Evolutionary conservation across 805 yeast species (phyloP), one percentile per base, ranked within the genome.

Genomic region (Pichia exigua): DNA sequence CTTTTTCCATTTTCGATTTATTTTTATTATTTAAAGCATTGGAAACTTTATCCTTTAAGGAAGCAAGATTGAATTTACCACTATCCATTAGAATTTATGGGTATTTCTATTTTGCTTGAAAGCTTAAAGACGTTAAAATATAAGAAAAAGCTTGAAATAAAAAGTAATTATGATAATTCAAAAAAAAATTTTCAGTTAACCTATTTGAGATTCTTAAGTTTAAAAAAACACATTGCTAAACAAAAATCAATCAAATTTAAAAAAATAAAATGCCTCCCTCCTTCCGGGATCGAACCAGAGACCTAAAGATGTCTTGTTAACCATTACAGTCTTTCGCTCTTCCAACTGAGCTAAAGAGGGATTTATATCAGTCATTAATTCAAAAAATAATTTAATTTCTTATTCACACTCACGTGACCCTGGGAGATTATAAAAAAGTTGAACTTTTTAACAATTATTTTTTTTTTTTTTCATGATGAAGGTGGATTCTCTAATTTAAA

Each of bases 11-110:
- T 46, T 59, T 61, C 50, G 57, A 56, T 38, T 61, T 54, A 45
- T 61, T 57, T 49, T 61, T 58, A 52, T 58, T 59, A 27, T 62
- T 63, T 53, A 83, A 65, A 61, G 83, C 82, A 44, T 71, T 74
- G 24, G 83, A 68, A 42, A 85, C 81, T 65, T 78, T 84, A 57
- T 80, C 87, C 66, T 76, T 84, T 64, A 85, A 71, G 26, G 87
- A 79, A 46, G 83, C 65, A 55, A 79, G 65, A 64, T 73, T 76
- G 57, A 78, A 65, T 53, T 68, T 71, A 11, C 73, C 61, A 41
- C 71, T 65, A 51, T 73, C 78, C 82, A 77, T 77, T 40, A 11
- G 18, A 8, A 35, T 35, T n/a, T 35, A 35, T 35, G 20, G 39
- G 4, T 30, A 13, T 9, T 13, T 9, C 3, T 3, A 30, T 13